Base-by-base conservation (phyloP, 805 yeast genomes). In the Candida boidinii region DNA sequence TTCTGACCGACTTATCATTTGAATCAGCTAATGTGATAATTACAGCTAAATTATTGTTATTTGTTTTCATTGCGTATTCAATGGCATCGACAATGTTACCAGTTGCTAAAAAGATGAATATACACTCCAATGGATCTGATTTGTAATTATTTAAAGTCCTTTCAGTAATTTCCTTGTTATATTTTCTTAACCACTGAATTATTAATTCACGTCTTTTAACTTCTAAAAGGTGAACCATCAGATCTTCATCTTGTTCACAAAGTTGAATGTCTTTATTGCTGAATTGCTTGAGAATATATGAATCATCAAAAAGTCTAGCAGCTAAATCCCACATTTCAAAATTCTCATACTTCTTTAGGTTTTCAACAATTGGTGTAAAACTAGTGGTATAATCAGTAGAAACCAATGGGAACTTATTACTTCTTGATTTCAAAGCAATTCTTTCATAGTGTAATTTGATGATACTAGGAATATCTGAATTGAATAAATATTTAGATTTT, bases 11-110 rank as follows among this genome's bases (percentile, higher is more conserved):
- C 1, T 66, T 66, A 42, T 79, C 82, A 43, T 80, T 79, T 0
- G 92, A 77, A 22, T 84, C 94, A 7, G 81, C 51, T 27, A 82
- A 58, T 0, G 95, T 68, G 10, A 90, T 53, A 18, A 85, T 47
- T 0, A 73, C 74, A 0, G 95, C 76, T 14, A 90, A 54, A 51
- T 88, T 95, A 5, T 70, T 56, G 45, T 83, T 82, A 7, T 68
- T 66, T 1, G 80, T 55, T n/a, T 66, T 58, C 2, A 76, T 54
- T 1, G 96, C 88, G 3, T 61, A 38, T 20, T 64, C 61, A 5
- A 78, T 62, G 1, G 97, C 96, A 18, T 63, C 62, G 7, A 66
- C 59, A 19, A 85, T 46, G 35, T 79, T 72, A 34, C 81, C 77
- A 4, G 70, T 60, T 21, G 75, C 63, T 8, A 80, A 39, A 17